Evolutionary conservation across 1,284 basidiomycete genomes (phyloP).

Genomic region (Cerioporus squamosus): DNA sequence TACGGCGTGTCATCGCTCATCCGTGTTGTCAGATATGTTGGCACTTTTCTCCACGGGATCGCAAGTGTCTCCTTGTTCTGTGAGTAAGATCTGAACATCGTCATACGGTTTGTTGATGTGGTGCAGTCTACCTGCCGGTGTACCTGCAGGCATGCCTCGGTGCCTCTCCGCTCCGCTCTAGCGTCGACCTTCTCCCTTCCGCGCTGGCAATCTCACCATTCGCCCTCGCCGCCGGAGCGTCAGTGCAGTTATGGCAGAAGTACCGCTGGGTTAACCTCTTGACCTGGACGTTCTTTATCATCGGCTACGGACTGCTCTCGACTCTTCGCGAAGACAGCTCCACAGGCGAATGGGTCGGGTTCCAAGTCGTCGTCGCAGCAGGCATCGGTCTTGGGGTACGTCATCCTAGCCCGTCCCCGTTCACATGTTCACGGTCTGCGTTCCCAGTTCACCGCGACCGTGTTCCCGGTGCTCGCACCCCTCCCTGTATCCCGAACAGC

Average conservation of each 20-base stretch:
- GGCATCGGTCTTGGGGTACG: conserved; percentile 19
- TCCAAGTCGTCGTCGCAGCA: conserved; percentile 8
- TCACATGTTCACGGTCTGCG: neutral
- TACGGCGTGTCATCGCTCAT: neutral
- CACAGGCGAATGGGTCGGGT: conserved; percentile 8
- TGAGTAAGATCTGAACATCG: conserved; percentile 3
- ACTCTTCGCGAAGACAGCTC: conserved; percentile 12
- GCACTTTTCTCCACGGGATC: conserved; percentile 14
- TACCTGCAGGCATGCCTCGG: conserved; percentile 19
- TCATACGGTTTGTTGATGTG: too few relatives aligned
- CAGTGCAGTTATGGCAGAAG: conserved; percentile 11
- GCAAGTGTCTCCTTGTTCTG: conserved; percentile 13
- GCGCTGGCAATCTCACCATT: conserved; percentile 6
- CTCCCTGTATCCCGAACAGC: conserved; percentile 12
- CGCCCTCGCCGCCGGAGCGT: conserved; percentile 10
- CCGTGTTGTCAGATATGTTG: conserved; percentile 7
- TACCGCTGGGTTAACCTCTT: conserved; percentile 19
- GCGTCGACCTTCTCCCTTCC: conserved; percentile 8
- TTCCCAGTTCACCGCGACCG: conserved; percentile 10
- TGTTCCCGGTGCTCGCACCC: conserved; percentile 21
- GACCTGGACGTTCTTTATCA: conserved; percentile 18
- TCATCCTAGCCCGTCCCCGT: neutral
- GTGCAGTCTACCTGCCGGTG: conserved; percentile 17
- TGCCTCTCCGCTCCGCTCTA: conserved; percentile 3
- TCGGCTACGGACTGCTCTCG: conserved; percentile 19